Evolutionary conservation across 2,329 filamentous ascomycete genomes (phyloP), one percentile per base, ranked within the genome.

Genomic region (Graphium sp.): DNA sequence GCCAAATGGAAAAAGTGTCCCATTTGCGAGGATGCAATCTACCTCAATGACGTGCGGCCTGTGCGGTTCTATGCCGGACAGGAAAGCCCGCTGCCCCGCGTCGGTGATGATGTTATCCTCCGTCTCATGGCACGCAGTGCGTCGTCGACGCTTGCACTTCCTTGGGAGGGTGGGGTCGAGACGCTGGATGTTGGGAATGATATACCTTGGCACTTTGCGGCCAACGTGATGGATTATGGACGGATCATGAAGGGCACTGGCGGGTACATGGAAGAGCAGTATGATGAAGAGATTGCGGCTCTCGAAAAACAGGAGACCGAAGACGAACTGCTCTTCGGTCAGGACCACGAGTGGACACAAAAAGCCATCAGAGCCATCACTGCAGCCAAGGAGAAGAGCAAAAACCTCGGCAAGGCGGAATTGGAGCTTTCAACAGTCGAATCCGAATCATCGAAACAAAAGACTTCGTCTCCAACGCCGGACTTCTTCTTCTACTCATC

Each of bases 1-100:
- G 75, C 69, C 41, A 66, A 78, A 31, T 94, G 82, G 69, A 92
- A 92, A 56, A 93, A 92, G 48, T 98, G 89, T 41, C 87, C 89
- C 0, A 85, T 98, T 19, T 98, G 89, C 49, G 89, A 82, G 56
- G 89, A 98, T 48, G 74, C 69, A 26, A 71, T 98, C n/a, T 92
- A 89, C 46, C 65, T 85, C n/a, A 77, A 81, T 7, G 89, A 98
- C 37, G 82, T 80, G 14, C 66, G 81, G 27, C 84, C 89, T 2
- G 85, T 94, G 14, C 70, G 85, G 27, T 94, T 89, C 65, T 94
- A 93, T 42, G 69, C 70, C 22, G 87, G 84, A 1, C 84, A 94
- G 50, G 85, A 95, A 51, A 75, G 73, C 24, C 69, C 79, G 22
- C 56, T 83, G 20, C 83, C 85, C 5, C 66, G 74, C 19, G 77